Conservation (phyloP, 2,329 filamentous ascomycete genomes). For the Fusarium sp. region DNA sequence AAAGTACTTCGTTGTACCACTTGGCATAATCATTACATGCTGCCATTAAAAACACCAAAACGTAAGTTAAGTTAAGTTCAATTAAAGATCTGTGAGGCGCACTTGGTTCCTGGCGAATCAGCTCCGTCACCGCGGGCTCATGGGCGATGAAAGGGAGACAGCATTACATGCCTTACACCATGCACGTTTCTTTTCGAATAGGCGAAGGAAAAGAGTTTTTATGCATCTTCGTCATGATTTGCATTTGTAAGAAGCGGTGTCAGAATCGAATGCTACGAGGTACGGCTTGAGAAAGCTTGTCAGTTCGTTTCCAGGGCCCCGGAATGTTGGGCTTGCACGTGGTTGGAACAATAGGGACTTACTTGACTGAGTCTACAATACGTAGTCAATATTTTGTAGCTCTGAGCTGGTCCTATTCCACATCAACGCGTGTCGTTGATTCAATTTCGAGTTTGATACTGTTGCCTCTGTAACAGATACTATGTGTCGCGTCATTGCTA, state of each 20-base stretch:
- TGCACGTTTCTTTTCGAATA: conserved; percentile 27
- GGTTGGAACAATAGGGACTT: conserved; percentile 16
- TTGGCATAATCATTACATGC: background rate
- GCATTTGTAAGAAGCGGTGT: conserved; percentile 28
- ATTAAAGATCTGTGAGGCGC: conserved; percentile 10
- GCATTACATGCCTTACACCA: conserved; percentile 19
- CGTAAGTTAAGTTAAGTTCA: conserved; percentile 1
- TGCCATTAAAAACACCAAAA: background rate
- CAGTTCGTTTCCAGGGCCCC: background rate
- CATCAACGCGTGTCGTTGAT: background rate
- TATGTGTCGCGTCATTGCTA: background rate
- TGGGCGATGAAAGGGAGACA: conserved; percentile 28
- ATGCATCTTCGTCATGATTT: conserved; percentile 22
- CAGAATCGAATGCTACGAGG: conserved; percentile 5
- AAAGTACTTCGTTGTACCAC: conserved; percentile 17
- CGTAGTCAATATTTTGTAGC: background rate
- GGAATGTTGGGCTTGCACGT: conserved; percentile 13
- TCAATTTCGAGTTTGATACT: background rate
- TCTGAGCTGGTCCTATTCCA: background rate
- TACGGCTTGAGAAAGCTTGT: background rate
- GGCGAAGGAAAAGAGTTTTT: background rate
- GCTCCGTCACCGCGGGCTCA: conserved; percentile 29
- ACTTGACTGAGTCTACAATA: background rate
- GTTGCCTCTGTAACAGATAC: background rate
- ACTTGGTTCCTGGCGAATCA: conserved; percentile 36